A percentile compares a stretch with the other conserved stretches of the same genome.
These are phyloP conservation scores for Raphanus hybrid DNA, from an alignment of 441 rosid genomes.

Conservation along the genomic window DNA sequence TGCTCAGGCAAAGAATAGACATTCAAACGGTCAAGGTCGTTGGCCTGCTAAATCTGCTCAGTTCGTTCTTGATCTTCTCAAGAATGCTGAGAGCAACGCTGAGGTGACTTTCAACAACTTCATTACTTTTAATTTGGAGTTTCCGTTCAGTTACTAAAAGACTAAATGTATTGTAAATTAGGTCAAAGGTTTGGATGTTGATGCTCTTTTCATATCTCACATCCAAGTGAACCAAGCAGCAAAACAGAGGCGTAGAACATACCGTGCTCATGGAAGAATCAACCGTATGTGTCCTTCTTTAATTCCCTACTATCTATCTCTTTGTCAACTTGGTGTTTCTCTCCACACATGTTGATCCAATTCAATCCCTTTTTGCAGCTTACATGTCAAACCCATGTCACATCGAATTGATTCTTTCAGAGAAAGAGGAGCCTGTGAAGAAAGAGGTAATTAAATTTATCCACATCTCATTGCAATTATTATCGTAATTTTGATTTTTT, in stretches of 20 bases:
- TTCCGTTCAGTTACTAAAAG: not conserved
- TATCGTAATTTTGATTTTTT: not conserved
- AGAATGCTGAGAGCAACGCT: conserved; percentile 97
- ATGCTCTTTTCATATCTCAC: conserved; percentile 80
- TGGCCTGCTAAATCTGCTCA: conserved; percentile 94
- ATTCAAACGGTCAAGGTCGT: conserved; percentile 94
- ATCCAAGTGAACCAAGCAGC: conserved; percentile 97
- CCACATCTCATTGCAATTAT: too few relatives aligned
- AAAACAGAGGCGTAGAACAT: conserved; percentile 91
- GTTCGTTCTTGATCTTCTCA: conserved; percentile 82
- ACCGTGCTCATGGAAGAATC: conserved; percentile 96
- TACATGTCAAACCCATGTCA: conserved; percentile 99
- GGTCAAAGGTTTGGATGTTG: conserved; percentile 98
- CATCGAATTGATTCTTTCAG: conserved; percentile 85
- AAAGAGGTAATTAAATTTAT: conserved; percentile 66
- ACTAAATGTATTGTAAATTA: conserved; percentile 18
- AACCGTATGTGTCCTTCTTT: conserved; percentile 51
- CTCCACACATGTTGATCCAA: not conserved
- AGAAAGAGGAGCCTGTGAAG: conserved; percentile 93
- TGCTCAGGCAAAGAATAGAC: conserved; percentile 97
- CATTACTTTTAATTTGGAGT: not conserved
- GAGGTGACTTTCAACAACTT: conserved; percentile 50
- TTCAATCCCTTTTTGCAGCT: conserved; percentile 51
- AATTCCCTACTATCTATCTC: not conserved
- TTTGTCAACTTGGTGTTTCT: not conserved